These are phyloP conservation scores for Wickerhamiella azymoides DNA, from an alignment of 805 yeast species.

Conservation along the genomic window DNA sequence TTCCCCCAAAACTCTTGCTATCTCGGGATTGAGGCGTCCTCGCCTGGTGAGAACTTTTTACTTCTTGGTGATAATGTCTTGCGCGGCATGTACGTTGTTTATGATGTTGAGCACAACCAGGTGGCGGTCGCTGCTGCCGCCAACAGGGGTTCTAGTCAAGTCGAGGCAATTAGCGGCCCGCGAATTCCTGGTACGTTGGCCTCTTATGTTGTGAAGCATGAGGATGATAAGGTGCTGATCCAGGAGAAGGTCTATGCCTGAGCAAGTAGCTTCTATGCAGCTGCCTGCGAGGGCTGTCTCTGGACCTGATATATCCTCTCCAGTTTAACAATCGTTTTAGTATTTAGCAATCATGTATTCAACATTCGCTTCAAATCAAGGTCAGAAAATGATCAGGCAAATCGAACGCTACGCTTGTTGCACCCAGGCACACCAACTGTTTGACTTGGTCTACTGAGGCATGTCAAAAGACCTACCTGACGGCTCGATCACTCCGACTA, in stretches of 20 bases:
- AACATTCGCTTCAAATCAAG: too few species aligned
- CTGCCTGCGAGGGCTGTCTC: too few species aligned
- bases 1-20: slow-evolving; percentile 28
- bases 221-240: not conserved
- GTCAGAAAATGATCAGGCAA: too few species aligned
- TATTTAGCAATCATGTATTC: too few species aligned
- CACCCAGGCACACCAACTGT: too few species aligned
- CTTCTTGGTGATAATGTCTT: slow-evolving; percentile 50
- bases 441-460: too few species aligned
- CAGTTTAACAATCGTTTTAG: too few species aligned
- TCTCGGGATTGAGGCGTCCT: slow-evolving; percentile 22
- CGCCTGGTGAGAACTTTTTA: slow-evolving; percentile 24
- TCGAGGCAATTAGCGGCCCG: slow-evolving; percentile 20
- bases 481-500: too few species aligned
- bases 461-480: too few species aligned
- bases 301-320: too few species aligned
- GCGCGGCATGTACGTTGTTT: slow-evolving; percentile 47
- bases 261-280: too few species aligned
- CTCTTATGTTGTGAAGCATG: not conserved
- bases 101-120: slow-evolving; percentile 42
- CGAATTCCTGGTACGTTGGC: slow-evolving; percentile 14
- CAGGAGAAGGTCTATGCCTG: not conserved
- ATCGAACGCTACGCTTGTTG: too few species aligned
- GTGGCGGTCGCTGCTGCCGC: slow-evolving; percentile 37
- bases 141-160: slow-evolving; percentile 15